Base-by-base conservation (phyloP, 2,329 filamentous ascomycete species). In the Ceratocystis albifundus region DNA sequence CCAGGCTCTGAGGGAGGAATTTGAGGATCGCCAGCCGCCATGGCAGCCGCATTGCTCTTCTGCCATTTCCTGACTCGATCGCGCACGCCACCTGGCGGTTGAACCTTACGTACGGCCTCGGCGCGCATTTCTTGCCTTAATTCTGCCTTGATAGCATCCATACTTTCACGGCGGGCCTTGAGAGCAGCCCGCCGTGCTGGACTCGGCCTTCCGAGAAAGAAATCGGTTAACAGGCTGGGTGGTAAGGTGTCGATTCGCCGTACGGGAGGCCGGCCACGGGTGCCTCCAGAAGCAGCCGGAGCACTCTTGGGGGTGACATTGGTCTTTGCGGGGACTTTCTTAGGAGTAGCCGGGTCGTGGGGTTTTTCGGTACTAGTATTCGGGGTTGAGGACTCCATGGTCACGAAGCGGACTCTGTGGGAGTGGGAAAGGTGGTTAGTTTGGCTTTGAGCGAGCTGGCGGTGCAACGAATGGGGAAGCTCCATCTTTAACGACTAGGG, bases 1-100 rank as follows among this genome's bases (percentile, higher is more conserved):
- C 83, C 82, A 2, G 85, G 82, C 70, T 84, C 83, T 36, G 79
- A 83, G 4, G 81, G 78, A 5, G 79, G 75, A 28, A 80, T 80
- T 41, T 82, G 77, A 0, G 80, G 80, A 66, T 81, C 77, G 1
- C 77, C 80, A 1, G 75, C 76, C 2, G 72, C 76, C 75, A 87
- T 82, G 30, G 86, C 87, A 4, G 82, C 82, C 44, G 87, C 88
- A 72, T 88, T 90, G 70, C 86, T 80, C 72, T 87, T 87, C 75
- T 96, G 90, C 91, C 91, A 96, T 75, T 87, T 83, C 71, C 86
- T 87, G 65, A 96, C 89, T 71, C 91, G 86, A 70, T 89, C 88
- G 69, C 84, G 84, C 61, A 95, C 88, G n/a, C 83, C 83, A 2
- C 82, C 82, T 0, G 84, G 88, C 72, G 78, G 83, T 75, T 78